Conservation (phyloP, 345 rosid species). For the Angophora floribunda region DNA sequence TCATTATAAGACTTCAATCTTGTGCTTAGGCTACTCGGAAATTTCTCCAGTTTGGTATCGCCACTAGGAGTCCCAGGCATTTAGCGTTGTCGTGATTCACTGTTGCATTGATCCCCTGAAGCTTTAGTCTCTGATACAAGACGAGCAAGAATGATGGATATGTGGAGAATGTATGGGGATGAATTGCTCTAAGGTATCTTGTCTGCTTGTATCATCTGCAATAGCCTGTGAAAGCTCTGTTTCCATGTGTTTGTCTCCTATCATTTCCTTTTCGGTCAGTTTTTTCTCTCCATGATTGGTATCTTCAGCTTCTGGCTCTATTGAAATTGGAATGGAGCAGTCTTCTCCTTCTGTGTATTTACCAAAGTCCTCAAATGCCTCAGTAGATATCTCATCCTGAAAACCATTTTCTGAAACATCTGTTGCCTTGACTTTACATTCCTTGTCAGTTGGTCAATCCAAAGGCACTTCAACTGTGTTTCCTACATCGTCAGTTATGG, state of each 20-base stretch:
- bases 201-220: background rate
- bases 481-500: background rate
- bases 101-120: background rate
- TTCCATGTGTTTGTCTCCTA: background rate
- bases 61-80: background rate
- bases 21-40: background rate
- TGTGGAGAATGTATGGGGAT: background rate
- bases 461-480: background rate
- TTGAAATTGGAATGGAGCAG: background rate
- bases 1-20: conserved; percentile 7
- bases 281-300: background rate
- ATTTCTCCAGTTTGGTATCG: background rate
- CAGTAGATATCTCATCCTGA: background rate
- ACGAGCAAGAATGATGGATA: background rate
- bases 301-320: background rate
- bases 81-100: background rate
- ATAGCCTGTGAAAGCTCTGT: background rate
- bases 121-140: background rate
- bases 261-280: background rate
- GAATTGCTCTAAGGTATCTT: background rate
- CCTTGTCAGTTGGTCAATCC: background rate
- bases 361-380: background rate
- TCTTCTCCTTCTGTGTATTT: background rate
- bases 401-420: conserved; percentile 2
- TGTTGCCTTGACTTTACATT: background rate